Base-by-base conservation (phyloP, 768 basidiomycete genomes). In the Chalciporus piperatus region DNA sequence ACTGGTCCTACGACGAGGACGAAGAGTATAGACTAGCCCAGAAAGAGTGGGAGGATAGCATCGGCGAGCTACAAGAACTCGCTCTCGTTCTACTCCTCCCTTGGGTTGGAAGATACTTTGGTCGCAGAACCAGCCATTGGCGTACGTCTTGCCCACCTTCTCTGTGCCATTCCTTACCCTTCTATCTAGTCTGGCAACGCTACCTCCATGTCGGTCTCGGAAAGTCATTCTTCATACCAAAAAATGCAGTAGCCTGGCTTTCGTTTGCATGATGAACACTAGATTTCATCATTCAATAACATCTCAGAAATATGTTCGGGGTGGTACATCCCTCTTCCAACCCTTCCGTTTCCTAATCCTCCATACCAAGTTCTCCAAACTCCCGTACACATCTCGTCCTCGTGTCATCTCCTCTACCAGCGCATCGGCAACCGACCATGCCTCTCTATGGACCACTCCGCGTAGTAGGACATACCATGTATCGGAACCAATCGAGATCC, bases 1-100 rank as follows among this genome's bases (percentile, higher is more conserved):
- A 73, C 47, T 72, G 74, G 17, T 83, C 80, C 30, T 82, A 80
- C 65, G 83, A 84, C 66, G 61, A 59, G 25, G 81, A 85, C 56
- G 87, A 89, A 51, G 89, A 92, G 61, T 83, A 81, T 59, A 81
- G 76, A 37, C 74, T 87, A 42, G 88, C 89, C 3, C 89, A 94
- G 69, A 79, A 87, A 65, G 94, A 97, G 73, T 96, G 94, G 94
- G 87, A 93, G 61, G 94, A 97, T 69, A 90, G 87, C 62, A 63
- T 96, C 45, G 72, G 84, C 54, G 92, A 97, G 66, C 77, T 97
- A 41, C 85, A 89, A 64, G 81, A 92, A 65, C 80, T 96, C 17
- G 70, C 90, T 47, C 80, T 87, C 33, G 76, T 92, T 50, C 85
- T 95, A 22, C 74, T 95, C 41, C 73, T 97, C 51, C 94, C 94